A percentile compares a stretch with the other conserved stretches of the same genome.
Evolutionary conservation across 441 rosid species (phyloP).

Genomic region (Erodium texanum): DNA sequence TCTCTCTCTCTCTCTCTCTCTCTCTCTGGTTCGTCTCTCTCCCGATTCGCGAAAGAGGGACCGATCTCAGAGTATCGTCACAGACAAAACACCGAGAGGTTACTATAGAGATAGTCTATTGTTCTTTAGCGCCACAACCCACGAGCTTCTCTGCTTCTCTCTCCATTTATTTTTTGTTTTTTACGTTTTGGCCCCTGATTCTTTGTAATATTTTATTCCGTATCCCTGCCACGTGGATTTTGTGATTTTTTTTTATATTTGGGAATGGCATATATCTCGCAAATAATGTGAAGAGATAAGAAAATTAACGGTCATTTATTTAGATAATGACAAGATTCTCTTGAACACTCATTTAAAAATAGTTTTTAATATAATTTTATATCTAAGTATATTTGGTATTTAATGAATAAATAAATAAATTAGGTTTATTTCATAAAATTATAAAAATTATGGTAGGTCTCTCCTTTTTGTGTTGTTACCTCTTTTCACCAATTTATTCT

Average conservation of each 20-base stretch:
- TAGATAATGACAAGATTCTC: not conserved
- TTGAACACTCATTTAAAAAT: too few relatives aligned
- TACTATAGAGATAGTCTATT: not conserved
- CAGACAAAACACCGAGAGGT: not conserved
- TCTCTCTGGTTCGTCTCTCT: not conserved
- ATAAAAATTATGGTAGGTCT: not conserved
- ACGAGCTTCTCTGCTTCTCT: not conserved
- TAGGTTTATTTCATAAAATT: not conserved
- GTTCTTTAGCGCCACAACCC: constrained; percentile 8
- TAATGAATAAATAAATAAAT: too few relatives aligned
- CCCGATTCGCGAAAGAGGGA: not conserved
- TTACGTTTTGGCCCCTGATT: not conserved
- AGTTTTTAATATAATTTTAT: not conserved
- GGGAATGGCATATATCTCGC: not conserved
- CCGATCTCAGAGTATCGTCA: not conserved
- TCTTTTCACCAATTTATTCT: not conserved
- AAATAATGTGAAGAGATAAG: not conserved
- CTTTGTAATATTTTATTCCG: not conserved
- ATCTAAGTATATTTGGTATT: not conserved
- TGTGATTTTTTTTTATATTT: not conserved
- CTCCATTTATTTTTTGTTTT: not conserved
- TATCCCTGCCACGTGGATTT: not conserved
- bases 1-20: constrained; percentile 1
- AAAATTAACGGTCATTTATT: not conserved
- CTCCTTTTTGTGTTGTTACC: not conserved